These are phyloP conservation scores for Berberis vulgaris DNA, from an alignment of 164 flowering plant species.

Conservation along the genomic window DNA sequence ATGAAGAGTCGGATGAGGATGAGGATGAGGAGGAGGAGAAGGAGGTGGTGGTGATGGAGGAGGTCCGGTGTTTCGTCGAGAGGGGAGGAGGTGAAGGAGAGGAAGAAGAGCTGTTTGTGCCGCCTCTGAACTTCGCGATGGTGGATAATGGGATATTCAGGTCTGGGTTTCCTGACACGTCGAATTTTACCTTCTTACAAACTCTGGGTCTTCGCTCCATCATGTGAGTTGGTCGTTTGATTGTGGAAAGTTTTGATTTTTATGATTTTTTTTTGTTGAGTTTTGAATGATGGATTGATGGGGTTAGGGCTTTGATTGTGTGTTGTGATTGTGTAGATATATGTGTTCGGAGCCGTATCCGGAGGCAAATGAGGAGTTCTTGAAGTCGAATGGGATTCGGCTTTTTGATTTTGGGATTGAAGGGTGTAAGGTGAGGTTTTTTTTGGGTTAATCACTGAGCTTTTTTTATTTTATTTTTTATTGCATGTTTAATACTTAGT, in stretches of 20 bases:
- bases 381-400: slow-evolving; percentile 33
- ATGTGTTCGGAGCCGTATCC: slow-evolving; percentile 73
- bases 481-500: too few species aligned
- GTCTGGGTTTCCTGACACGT: slow-evolving; percentile 37
- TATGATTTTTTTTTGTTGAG: background rate
- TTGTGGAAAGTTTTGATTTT: background rate
- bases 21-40: background rate
- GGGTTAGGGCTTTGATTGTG: background rate
- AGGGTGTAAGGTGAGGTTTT: slow-evolving; percentile 22
- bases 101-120: slow-evolving; percentile 17
- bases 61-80: slow-evolving; percentile 2
- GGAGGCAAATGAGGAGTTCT: slow-evolving; percentile 41
- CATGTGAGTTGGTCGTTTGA: slow-evolving; percentile 22
- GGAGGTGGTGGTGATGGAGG: slow-evolving; percentile 11
- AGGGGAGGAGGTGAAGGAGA: slow-evolving; percentile 3
- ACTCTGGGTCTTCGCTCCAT: slow-evolving; percentile 55
- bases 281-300: background rate
- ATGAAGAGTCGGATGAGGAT: too few species aligned
- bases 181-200: slow-evolving; percentile 37
- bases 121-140: slow-evolving; percentile 48
- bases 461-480: too few species aligned
- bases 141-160: slow-evolving; percentile 56
- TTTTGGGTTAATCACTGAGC: too few species aligned
- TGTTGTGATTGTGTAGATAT: slow-evolving; percentile 31
- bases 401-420: slow-evolving; percentile 58